Evolutionary conservation across 495 filamentous ascomycete genomes (phyloP), one percentile per base, ranked within the genome.

Genomic region (Penicillium maclennaniae): DNA sequence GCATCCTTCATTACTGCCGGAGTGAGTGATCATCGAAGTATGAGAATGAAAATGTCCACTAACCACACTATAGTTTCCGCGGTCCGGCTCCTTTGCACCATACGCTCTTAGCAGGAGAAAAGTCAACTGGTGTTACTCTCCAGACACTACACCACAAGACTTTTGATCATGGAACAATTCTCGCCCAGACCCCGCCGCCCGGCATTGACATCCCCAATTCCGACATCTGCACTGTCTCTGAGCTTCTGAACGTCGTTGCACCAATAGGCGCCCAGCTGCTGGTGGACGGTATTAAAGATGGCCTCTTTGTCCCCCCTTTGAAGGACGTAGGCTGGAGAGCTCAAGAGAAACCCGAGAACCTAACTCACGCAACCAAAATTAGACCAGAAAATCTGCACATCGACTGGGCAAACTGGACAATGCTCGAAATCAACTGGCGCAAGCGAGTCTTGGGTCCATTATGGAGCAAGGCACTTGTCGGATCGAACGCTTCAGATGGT

Each of bases 1-100:
- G 4, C 93, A 98, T 65, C 93, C 93, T 1, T 97, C 92, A n/a
- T 65, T 96, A 7, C 82, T 98, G 12, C 93, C 93, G 7, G 84
- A 92, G 86, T 89, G 78, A 43, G 79, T 63, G 15, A 15, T 28
- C 14, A 1, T 12, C 17, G 8, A 39, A 23, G 2, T 20, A 14
- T 19, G 2, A 19, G 19, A 6, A 17, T 2, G 38, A 16, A 1
- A 40, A 39, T 14, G 31, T 10, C 16, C 1, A 40, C 38, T 40
- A 16, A 40, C n/a, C 15, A 19, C n/a, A 19, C 7, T 23, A 36
- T 54, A 91, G 87, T 58, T 82, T 95, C 49, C 83, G 86, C 17
- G 91, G 82, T 7, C 70, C 82, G n/a, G 88, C 87, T 6, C 87
- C 92, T 10, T 70, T 97, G 17, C 87, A 92, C 49, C 87, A 92